Percentiles rank a stretch among this genome's conserved stretches.
phyloP scores from a whole-genome alignment of 371 early-diverging fungal species.

The Encephalitozoon hellem region DNA sequence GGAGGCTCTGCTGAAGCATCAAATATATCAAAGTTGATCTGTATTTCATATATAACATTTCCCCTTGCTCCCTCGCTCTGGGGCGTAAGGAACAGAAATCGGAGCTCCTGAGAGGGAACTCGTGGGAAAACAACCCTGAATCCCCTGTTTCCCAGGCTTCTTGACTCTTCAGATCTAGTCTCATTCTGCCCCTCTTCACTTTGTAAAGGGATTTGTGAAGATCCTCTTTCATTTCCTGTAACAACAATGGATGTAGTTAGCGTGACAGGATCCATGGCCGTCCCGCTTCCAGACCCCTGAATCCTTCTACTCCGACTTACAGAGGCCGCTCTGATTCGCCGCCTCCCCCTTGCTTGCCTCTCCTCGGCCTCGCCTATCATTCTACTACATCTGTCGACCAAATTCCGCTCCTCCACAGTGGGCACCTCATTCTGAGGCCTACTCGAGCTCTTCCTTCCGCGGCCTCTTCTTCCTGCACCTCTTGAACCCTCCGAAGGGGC shows the following conservation, averaged over 20 bases:
- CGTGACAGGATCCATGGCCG: neutral
- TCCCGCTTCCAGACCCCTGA: no score
- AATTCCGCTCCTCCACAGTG: neutral
- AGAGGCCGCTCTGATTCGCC: neutral
- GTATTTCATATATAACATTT: slow-evolving; percentile 1
- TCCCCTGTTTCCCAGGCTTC: neutral
- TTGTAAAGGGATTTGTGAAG: neutral
- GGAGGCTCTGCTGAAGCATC: neutral
- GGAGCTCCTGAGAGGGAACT: neutral
- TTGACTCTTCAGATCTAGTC: no score
- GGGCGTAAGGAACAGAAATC: neutral
- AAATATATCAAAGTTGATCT: slow-evolving; percentile 3
- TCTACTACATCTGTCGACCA: neutral
- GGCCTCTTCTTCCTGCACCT: neutral
- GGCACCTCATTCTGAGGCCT: neutral
- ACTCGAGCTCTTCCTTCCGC: neutral
- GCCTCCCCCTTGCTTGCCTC: neutral
- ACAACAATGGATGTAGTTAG: neutral
- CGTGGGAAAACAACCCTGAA: neutral
- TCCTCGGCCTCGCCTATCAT: neutral
- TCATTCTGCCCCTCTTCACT: neutral
- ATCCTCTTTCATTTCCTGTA: neutral
- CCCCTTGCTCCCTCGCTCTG: neutral
- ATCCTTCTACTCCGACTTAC: neutral
- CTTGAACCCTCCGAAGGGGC: neutral